Base-by-base conservation (phyloP, 306 rosid species). In the Cajanus cajan region DNA sequence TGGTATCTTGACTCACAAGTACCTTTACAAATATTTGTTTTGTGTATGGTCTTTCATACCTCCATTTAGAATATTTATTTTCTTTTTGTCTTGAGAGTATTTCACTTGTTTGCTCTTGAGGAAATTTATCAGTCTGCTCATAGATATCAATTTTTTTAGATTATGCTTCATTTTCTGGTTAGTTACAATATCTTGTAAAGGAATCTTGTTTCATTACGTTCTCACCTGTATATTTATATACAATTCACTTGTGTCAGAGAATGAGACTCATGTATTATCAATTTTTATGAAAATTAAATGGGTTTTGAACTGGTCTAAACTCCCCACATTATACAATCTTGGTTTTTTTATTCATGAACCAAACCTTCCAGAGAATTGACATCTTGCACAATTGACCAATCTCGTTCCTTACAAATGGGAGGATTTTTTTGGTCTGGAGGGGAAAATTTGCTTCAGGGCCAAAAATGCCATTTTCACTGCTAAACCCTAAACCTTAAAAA, bases 1-100 rank as follows among this genome's bases (percentile, higher is more conserved):
- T 57, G 79, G 84, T 84, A 76, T 18, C 76, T 51, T 24, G 40
- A 39, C 65, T 65, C 76, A 24, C 39, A 28, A 37, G 16, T 73
- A 78, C 48, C 25, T 6, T 74, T 63, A 4, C 40, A 70, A 61
- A 58, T 40, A 71, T 41, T 55, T 34, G 39, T 68, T 64, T 59
- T 65, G 0, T 8, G n/a, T 24, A 6, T 4, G 6, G 39, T 31
- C 34, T 76, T 37, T 19, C 13, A 7, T 31, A 34, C 55, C 76
- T 28, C 40, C 36, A 5, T 67, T 36, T 24, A 24, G 57, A n/a
- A 77, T 40, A 11, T 48, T 13, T 50, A 22, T 15, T 48, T 48
- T 50, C n/a, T 8, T 67, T 43, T 68, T 66, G 68, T 55, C 33
- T 8, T 50, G 37, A 47, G 37, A 70, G 22, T 73, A 51, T 59